phyloP scores from a whole-genome alignment of 2,329 filamentous ascomycete species.

The Arthrinium puccinioides region DNA sequence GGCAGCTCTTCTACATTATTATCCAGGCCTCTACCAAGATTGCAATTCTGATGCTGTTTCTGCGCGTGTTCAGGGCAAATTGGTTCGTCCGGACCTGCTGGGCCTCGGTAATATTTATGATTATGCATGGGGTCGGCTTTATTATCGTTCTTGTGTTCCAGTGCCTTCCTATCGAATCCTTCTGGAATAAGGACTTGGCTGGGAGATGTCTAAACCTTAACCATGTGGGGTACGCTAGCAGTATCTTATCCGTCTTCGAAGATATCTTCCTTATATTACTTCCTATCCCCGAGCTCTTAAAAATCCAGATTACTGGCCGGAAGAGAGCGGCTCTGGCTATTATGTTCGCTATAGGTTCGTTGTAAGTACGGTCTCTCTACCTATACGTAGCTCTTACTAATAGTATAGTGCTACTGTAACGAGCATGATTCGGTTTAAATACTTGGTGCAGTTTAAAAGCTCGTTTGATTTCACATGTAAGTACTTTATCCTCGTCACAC shows the following conservation, averaged over 20 bases:
- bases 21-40: slow-evolving; percentile 4
- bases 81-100: slow-evolving; percentile 1
- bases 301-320: slow-evolving; percentile 55
- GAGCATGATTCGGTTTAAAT: slow-evolving; percentile 15
- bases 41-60: slow-evolving; percentile 1
- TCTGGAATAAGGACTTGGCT: slow-evolving; percentile 2
- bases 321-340: slow-evolving; percentile 60
- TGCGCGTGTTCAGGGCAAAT: slow-evolving; percentile 1
- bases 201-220: slow-evolving; percentile 51
- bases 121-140: background rate
- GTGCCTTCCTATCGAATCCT: no score
- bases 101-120: background rate
- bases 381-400: no score
- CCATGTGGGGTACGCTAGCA: slow-evolving; percentile 58
- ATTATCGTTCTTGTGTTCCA: slow-evolving; percentile 3
- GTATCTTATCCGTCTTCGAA: slow-evolving; percentile 61
- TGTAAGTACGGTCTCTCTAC: no score
- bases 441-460: slow-evolving; percentile 10
- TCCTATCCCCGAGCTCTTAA: no score
- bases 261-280: slow-evolving; percentile 59
- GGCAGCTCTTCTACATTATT: slow-evolving; percentile 3
- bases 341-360: slow-evolving; percentile 59
- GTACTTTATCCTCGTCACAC: background rate
- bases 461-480: slow-evolving; percentile 14
- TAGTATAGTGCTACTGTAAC: slow-evolving; percentile 15